These are phyloP conservation scores for Ceratocystis destructans DNA, from an alignment of 2,329 filamentous ascomycete genomes.

Conservation along the genomic window DNA sequence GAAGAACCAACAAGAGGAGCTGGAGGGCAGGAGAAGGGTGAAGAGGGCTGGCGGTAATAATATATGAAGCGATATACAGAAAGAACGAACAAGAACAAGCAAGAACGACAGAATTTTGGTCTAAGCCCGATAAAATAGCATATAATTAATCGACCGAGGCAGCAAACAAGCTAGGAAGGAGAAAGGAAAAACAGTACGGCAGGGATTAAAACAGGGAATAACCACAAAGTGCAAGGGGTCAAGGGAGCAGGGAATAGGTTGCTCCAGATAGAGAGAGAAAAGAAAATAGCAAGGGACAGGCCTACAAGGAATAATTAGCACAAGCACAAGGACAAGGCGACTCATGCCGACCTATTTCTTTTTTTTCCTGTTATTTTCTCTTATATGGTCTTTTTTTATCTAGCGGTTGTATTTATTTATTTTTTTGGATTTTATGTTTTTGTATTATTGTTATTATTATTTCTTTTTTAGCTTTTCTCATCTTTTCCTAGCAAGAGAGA, in stretches of 20 bases:
- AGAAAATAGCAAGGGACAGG: not conserved
- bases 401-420: not conserved
- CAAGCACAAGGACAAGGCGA: too few species aligned
- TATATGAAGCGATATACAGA: constrained; percentile 7
- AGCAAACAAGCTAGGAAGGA: not conserved
- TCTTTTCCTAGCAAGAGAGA: not conserved
- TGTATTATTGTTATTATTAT: not conserved
- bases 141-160: not conserved
- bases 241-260: not conserved
- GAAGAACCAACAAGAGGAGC: not conserved
- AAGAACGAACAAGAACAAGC: not conserved
- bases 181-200: not conserved
- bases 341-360: too few species aligned
- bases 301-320: not conserved
- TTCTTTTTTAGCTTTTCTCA: not conserved
- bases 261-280: not conserved
- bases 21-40: not conserved
- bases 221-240: not conserved
- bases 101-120: not conserved
- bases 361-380: too few species aligned
- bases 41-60: not conserved
- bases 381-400: not conserved
- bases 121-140: not conserved
- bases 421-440: not conserved
- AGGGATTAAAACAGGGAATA: constrained; percentile 5